Evolutionary conservation across 352 stramenopile genomes (phyloP).

Genomic region (Phytophthora meadii): DNA sequence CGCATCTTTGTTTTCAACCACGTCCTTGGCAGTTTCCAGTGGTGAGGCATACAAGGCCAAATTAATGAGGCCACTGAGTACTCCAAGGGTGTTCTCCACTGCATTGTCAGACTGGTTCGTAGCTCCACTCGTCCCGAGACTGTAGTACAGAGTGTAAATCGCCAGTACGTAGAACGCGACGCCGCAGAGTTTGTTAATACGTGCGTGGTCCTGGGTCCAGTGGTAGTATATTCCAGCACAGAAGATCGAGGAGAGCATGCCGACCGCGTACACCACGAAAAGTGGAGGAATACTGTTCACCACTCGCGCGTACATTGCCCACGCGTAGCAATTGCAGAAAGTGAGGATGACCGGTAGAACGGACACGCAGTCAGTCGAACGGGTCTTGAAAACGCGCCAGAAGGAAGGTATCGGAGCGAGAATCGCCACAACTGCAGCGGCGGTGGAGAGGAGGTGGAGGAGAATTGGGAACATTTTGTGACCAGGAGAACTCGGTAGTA

Average conservation of each 20-base stretch:
- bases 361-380: constrained; percentile 41
- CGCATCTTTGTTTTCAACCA: constrained; percentile 23
- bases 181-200: constrained; percentile 35
- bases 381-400: constrained; percentile 57
- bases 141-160: constrained; percentile 19
- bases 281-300: constrained; percentile 34
- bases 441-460: constrained; percentile 43
- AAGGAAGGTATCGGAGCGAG: constrained; percentile 57
- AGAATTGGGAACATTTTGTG: constrained; percentile 1
- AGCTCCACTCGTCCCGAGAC: constrained; percentile 17
- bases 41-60: constrained; percentile 36
- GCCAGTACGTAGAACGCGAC: constrained; percentile 9
- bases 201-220: constrained; percentile 35
- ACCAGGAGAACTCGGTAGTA: no score
- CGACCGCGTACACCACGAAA: constrained; percentile 25
- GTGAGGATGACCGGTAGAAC: constrained; percentile 58
- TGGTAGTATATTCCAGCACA: constrained; percentile 48
- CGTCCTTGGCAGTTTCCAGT: constrained; percentile 19
- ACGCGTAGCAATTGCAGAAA: constrained; percentile 64
- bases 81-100: constrained; percentile 19
- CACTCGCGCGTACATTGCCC: constrained; percentile 32
- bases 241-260: constrained; percentile 34
- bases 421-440: constrained; percentile 58
- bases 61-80: constrained; percentile 20
- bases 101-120: constrained; percentile 15